Base-by-base conservation (phyloP, 2,329 filamentous ascomycete species). In the Fusarium verrucosum region DNA sequence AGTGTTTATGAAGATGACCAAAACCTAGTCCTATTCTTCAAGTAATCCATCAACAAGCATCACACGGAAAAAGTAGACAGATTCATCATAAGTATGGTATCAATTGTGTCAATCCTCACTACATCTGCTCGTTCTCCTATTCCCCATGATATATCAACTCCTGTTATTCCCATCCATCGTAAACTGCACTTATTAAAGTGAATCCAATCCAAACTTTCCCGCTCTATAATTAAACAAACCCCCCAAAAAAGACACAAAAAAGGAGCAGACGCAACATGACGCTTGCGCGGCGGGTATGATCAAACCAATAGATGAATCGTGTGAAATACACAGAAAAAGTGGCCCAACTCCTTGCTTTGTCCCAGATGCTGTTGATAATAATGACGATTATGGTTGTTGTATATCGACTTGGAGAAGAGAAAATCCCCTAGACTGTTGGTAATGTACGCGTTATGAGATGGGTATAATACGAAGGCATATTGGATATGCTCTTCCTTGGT, bases 301-400 rank as follows among this genome's bases (percentile, higher is more conserved):
- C 26, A 54, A 65, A 38, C 51, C 44, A 30, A 45, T 60, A 57
- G n/a, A 55, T 55, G 58, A 53, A 49, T 35, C 47, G 40, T 50
- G 47, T 44, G 54, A 66, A 62, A 64, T 53, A 60, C 61, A 68
- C 33, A 44, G 47, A 58, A 47, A 61, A 69, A 37, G 35, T 51
- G 51, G 65, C 62, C 67, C 58, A 71, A 71, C 69, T 71, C 69
- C 69, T 50, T 70, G 65, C 65, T 71, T 68, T 68, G 50, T 56
- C 46, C 63, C 58, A 68, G 44, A 71, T 65, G 66, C 60, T 64
- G 40, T 65, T 58, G 47, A 43, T 65, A 43, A 50, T 59, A 42
- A 62, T 55, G 40, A 62, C 50, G 23, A 70, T 46, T 49, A 65
- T 43, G 36, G 4, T 37, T 65, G 35, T 44, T 65, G 35, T 44